Conservation (phyloP, 2,329 filamentous ascomycete genomes). For the Ophiostoma populinum region DNA sequence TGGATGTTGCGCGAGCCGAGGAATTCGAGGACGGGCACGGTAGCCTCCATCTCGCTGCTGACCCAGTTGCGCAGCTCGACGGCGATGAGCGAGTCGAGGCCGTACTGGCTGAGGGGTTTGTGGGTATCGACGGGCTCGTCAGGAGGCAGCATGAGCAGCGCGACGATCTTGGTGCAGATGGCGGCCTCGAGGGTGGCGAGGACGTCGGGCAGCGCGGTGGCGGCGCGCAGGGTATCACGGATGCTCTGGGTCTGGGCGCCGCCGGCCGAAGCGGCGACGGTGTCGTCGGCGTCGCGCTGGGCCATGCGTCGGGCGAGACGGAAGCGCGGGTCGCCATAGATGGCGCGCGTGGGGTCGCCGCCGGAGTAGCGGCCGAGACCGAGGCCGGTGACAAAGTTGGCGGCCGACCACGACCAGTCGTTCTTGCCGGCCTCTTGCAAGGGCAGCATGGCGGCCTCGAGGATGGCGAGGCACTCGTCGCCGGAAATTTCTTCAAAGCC, state of each 20-base stretch:
- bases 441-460: constrained; percentile 11
- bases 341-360: constrained; percentile 8
- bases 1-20: constrained; percentile 8
- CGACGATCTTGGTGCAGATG: constrained; percentile 8
- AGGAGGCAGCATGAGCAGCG: constrained; percentile 7
- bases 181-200: constrained; percentile 2
- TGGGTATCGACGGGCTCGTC: constrained; percentile 9
- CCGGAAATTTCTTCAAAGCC: constrained; percentile 12
- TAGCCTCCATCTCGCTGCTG: constrained; percentile 11
- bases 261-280: not conserved
- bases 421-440: not conserved
- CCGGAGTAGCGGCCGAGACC: constrained; percentile 10
- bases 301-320: constrained; percentile 8
- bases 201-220: constrained; percentile 3
- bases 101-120: constrained; percentile 9
- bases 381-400: constrained; percentile 12
- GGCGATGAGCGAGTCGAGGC: constrained; percentile 11
- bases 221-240: constrained; percentile 7
- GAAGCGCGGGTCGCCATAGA: constrained; percentile 11
- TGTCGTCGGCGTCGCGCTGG: not conserved
- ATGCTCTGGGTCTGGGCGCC: constrained; percentile 3
- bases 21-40: constrained; percentile 11
- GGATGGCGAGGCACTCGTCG: constrained; percentile 11
- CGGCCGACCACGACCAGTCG: not conserved
- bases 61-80: constrained; percentile 12